Evolutionary conservation across 257 asterid genomes (phyloP), one percentile per base, ranked within the genome.

Genomic region (Solanum paucissectum): DNA sequence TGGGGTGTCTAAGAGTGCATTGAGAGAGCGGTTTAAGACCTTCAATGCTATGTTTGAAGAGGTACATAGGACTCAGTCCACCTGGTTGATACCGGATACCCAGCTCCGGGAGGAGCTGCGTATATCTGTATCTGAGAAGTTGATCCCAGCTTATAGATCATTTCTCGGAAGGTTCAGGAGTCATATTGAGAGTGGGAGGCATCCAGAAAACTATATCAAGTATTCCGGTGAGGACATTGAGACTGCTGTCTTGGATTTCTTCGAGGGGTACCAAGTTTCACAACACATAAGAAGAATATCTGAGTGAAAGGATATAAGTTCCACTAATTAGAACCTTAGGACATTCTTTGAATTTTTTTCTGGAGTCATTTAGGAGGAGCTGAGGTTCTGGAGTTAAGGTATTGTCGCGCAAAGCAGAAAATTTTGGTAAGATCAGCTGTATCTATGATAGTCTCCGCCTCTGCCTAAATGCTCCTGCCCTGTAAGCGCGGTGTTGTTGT

Each of bases 41-140:
- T 96, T 96, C 92, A 95, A 96, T 90, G 93, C 96, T 55, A 94
- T 94, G 94, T 95, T 96, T 91, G 98, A 95, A 88, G 98, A 96
- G 89, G 98, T 96, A 49, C 98, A 94, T 73, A 91, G 94, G 90
- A 95, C 95, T 88, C 99, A 95, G 90, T 94, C 99, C 1, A 92
- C 93, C 1, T 96, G 99, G 98, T 87, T 92, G 90, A 85, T 96
- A 33, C 99, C 99, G 1, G 98, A 96, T 92, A 18, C 90, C 86
- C 98, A 96, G 92, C 98, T 96, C 13, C 92, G 99, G 0, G 99
- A 96, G 90, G 99, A 96, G 92, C 96, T 96, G 25, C 91, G 98
- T 71, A 95, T 96, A 86, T 95, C 99, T 87, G 90, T 96, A 81
- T 93, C 96, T 0, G 96, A 95, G 89, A 89, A 84, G 91, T 86